Base-by-base conservation (phyloP, 2,329 filamentous ascomycete genomes). In the Ophiostoma sp. region DNA sequence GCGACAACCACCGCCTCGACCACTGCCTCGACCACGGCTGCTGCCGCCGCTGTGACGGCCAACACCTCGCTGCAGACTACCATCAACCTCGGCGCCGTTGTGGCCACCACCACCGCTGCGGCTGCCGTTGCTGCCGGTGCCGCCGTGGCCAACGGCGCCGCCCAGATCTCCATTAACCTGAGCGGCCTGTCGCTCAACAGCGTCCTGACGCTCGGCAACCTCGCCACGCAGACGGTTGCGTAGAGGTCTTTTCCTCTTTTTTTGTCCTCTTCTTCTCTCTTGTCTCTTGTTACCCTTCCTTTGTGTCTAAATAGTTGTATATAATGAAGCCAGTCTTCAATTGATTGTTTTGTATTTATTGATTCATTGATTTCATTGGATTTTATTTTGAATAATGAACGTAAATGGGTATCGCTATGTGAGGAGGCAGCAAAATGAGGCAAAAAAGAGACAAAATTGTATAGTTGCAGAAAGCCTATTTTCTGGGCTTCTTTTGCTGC, bases 201-300 rank as follows among this genome's bases (percentile, higher is more conserved):
- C 70, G 75, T 78, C 65, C 75, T 85, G 60, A 77, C 81, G 67
- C 76, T 85, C 13, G 83, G 83, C 39, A 83, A 80, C 70, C 75
- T 84, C 67, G 74, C 74, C 33, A 69, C 74, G 72, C 74, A 75
- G 72, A 78, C 77, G 8, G 36, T 4, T 52, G 20, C 10, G n/a
- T 57, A 27, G 6, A 48, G 17, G n/a, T 57, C 6, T 11, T 52
- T 41, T 54, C 33, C n/a, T n/a, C n/a, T 57, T 7, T 23, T 64
- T n/a, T 67, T 8, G 17, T 68, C 6, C 20, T 68, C 10, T 5
- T 35, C 4, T 60, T 41, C 36, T 64, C 8, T 39, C 13, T 4
- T 23, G 4, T n/a, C 15, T 52, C n/a, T n/a, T n/a, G n/a, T 68
- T 70, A 72, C 65, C 72, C 69, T 72, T 72, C 44, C 66, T 65